Conservation (phyloP, 2,329 filamentous ascomycete species). For the Onygenales sp. region DNA sequence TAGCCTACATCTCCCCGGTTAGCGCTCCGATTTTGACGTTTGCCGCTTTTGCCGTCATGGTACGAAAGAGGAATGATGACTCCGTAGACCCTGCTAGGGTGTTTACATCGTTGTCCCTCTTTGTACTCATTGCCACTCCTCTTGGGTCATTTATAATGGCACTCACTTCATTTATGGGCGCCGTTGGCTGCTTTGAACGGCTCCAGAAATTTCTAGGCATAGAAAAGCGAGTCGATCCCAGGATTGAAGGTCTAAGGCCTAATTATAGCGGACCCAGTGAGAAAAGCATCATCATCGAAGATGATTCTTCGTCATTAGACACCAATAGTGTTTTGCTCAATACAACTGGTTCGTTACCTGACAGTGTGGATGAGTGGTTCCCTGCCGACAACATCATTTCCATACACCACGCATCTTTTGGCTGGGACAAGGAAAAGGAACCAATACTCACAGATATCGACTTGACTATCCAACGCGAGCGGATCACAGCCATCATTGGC, state of each 20-base stretch:
- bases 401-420: slow-evolving; percentile 38
- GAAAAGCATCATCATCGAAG: not conserved
- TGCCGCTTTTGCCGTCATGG: slow-evolving; percentile 33
- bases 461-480: slow-evolving; percentile 31
- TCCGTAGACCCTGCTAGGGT: not conserved
- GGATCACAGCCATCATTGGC: slow-evolving; percentile 41
- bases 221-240: slow-evolving; percentile 7
- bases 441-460: slow-evolving; percentile 33
- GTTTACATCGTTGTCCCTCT: not conserved
- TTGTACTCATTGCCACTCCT: not conserved
- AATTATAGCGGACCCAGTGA: not conserved
- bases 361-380: slow-evolving; percentile 2
- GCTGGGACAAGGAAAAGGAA: slow-evolving; percentile 36
- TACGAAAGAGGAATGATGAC: slow-evolving; percentile 12
- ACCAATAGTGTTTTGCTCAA: not conserved
- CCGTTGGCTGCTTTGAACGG: slow-evolving; percentile 8
- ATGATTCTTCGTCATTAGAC: not conserved
- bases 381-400: slow-evolving; percentile 23
- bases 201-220: slow-evolving; percentile 16
- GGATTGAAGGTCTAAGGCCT: not conserved
- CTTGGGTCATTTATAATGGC: not conserved
- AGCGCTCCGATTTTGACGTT: slow-evolving; percentile 39
- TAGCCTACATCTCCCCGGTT: slow-evolving; percentile 31
- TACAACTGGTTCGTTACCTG: not conserved
- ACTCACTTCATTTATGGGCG: not conserved